Conservation (phyloP, 306 rosid species). For the Echinosophora koreensis region DNA sequence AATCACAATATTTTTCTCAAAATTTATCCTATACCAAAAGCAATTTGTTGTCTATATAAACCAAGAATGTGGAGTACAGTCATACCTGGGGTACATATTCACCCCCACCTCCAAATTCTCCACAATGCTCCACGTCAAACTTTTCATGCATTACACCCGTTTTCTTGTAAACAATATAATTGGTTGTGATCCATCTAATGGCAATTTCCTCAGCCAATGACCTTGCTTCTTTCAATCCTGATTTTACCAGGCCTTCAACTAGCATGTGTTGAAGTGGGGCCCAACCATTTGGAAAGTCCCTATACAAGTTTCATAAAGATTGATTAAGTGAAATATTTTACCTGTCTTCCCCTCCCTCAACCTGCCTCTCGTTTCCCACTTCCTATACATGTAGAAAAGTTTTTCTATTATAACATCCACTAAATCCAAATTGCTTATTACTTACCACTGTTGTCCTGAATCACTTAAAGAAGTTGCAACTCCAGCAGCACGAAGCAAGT, state of each 20-base stretch:
- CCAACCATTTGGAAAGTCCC: slow-evolving; percentile 99
- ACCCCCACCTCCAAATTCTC: slow-evolving; percentile 90
- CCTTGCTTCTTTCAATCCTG: slow-evolving; percentile 77
- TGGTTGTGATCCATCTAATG: slow-evolving; percentile 80
- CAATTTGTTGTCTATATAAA: too few relatives aligned
- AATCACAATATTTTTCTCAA: slow-evolving; percentile 16
- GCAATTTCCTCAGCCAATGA: slow-evolving; percentile 80
- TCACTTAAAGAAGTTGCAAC: slow-evolving; percentile 76
- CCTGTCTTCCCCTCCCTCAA: not conserved
- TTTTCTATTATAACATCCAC: not conserved
- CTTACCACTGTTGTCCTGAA: slow-evolving; percentile 86
- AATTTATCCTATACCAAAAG: too few relatives aligned
- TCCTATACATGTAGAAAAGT: too few relatives aligned
- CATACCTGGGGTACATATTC: slow-evolving; percentile 81
- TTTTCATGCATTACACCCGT: slow-evolving; percentile 88
- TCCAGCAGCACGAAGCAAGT: slow-evolving; percentile 68
- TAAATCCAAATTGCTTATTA: slow-evolving; percentile 19
- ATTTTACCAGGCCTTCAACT: slow-evolving; percentile 83
- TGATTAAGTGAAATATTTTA: slow-evolving; percentile 29
- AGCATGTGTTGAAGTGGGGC: slow-evolving; percentile 95
- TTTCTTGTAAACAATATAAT: slow-evolving; percentile 74
- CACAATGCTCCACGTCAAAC: slow-evolving; percentile 73
- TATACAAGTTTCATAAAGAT: slow-evolving; percentile 37
- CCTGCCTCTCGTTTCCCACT: too few relatives aligned
- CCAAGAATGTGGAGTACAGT: not conserved